Conservation (phyloP, 179 eudicot species). For the Actinidia chinensis region DNA sequence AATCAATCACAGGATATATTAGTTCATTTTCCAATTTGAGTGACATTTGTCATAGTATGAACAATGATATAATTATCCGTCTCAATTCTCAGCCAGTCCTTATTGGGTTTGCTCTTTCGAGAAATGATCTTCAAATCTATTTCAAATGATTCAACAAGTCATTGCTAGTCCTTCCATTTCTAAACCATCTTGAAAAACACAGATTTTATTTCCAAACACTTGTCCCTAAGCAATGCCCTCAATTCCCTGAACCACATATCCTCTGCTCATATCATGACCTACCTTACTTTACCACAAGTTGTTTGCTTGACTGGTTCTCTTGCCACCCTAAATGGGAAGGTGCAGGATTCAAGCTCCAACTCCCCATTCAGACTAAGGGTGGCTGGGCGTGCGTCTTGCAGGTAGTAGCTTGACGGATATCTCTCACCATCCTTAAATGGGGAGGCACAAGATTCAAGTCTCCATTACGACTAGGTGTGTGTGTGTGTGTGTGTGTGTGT, state of each 20-base stretch:
- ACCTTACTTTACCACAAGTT: not conserved
- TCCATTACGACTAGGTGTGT: too few species aligned
- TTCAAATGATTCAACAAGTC: not conserved
- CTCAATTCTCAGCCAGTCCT: not conserved
- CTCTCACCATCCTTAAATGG: too few species aligned
- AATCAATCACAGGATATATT: too few species aligned
- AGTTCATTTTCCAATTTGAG: not conserved
- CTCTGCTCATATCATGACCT: not conserved
- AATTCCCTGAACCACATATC: not conserved
- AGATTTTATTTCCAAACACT: not conserved
- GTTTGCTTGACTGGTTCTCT: not conserved
- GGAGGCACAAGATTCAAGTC: too few species aligned
- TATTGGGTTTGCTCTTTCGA: conserved; percentile 1
- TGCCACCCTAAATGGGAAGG: not conserved
- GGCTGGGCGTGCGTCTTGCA: too few species aligned
- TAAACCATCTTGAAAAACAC: not conserved
- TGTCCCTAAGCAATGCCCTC: not conserved
- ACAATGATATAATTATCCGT: not conserved
- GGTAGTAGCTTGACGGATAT: too few species aligned
- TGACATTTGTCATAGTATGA: not conserved
- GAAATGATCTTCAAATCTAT: not conserved
- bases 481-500: too few species aligned
- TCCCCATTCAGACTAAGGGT: too few species aligned
- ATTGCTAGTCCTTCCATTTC: not conserved
- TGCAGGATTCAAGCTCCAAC: not conserved